Base-by-base conservation (phyloP, 352 stramenopile species). In the Pythium sukuiense region DNA sequence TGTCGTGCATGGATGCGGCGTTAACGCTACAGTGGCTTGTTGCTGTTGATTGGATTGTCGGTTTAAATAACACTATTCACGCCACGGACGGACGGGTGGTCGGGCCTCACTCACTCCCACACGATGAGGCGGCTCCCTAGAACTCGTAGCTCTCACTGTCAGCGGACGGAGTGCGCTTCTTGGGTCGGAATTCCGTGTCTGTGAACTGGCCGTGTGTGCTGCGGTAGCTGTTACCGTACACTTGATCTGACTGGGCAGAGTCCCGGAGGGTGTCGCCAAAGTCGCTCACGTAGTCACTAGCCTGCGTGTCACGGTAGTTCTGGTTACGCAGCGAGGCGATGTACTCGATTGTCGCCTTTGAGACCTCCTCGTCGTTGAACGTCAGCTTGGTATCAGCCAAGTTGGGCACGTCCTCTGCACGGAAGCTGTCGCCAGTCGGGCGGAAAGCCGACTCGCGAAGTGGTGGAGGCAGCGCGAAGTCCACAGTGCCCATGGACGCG, bases 101-200 rank as follows among this genome's bases (percentile, higher is more conserved):
- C n/a, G 41, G 0, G 39, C 43, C 37, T 59, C 57, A 62, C 50
- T 57, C 41, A 52, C 63, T 45, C 46, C 52, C 59, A 55, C 27
- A 45, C 39, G 18, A 61, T 54, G 52, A 67, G 59, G 59, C 18
- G 54, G 54, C 32, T 29, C 59, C 61, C 61, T 88, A 92, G 58
- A 92, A 92, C 71, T 92, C 83, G 71, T 92, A 92, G 62, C 73
- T 87, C 67, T 88, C 79, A 30, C 80, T 83, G 53, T 87, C 79
- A 27, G 79, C 88, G 49, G 79, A 76, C 30, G 77, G 33, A 1
- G 58, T 27, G 39, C 64, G 64, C 32, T 82, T 53, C 79, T 75
- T 61, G 50, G 63, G 24, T 76, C 64, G 37, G 77, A 76, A 53
- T 35, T 52, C 55, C 20, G 55, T 69, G 56, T 69, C 63, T 20